Base-by-base conservation (phyloP, 2,329 filamentous ascomycete species). In the Dactylellina haptotyla region DNA sequence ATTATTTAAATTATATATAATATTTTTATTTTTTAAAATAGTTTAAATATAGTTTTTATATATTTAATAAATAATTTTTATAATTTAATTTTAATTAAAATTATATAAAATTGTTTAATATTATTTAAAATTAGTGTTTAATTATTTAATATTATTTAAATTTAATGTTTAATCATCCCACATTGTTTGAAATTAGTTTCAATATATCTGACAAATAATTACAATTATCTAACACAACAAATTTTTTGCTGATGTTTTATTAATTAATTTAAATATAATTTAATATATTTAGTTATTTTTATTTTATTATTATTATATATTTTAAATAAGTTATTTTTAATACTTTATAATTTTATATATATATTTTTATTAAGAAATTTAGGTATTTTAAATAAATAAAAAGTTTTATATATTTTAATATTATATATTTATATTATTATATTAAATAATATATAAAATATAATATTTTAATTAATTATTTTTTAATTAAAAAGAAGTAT, bases 21-120 rank as follows among this genome's bases (percentile, higher is more conserved):
- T 16, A 16, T 3, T 16, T 18, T 45, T 45, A 20, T 23, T 4
- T 18, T 23, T 34, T 6, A 34, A 34, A 14, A 14, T n/a, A n/a
- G n/a, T n/a, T n/a, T n/a, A 34, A 34, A 34, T 6, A 34, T 34
- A 6, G 14, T 34, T 6, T 6, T 34, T 34, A 34, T 14, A 6
- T 34, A 6, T 54, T 54, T 54, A 54, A 54, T 54, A 34, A 10
- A 30, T 28, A 34, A 34, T 5, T 14, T 32, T 32, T 5, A 54
- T 54, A 32, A 34, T 34, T 30, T 34, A 30, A 20, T 34, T n/a
- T 9, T 14, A 54, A 32, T 54, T 34, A 32, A 32, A 16, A 54
- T 32, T 54, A 28, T 28, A 34, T 32, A 16, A 54, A n/a, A 14
- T 54, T 54, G 14, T 28, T 32, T 32, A 54, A 10, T 32, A 10